Conservation (phyloP, 768 basidiomycete species). For the Infundibulicybe gibba region DNA sequence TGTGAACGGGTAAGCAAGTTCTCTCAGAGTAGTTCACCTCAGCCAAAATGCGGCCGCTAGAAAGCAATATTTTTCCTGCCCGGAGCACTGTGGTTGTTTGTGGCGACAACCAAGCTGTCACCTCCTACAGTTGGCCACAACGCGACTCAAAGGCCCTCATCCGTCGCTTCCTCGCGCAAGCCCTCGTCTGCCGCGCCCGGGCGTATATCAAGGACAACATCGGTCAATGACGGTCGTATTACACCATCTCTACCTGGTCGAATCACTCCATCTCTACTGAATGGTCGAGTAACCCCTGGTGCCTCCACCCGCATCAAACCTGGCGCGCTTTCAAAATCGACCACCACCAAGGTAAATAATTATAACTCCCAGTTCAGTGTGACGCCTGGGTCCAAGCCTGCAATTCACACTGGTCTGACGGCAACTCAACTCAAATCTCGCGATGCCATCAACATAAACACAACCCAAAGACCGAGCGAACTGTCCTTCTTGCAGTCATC, state of each 20-base stretch:
- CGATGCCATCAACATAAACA: slow-evolving; percentile 26
- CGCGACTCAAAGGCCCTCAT: slow-evolving; percentile 58
- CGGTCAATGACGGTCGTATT: slow-evolving; percentile 32
- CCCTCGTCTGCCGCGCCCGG: slow-evolving; percentile 24
- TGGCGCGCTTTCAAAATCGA: slow-evolving; percentile 26
- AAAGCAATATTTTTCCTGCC: slow-evolving; percentile 81
- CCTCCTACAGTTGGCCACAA: slow-evolving; percentile 62
- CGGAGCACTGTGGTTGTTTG: slow-evolving; percentile 87
- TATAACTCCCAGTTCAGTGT: slow-evolving; percentile 21
- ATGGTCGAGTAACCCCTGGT: slow-evolving; percentile 33
- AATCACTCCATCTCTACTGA: slow-evolving; percentile 40
- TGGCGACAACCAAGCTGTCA: slow-evolving; percentile 79
- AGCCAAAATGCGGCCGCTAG: slow-evolving; percentile 31
- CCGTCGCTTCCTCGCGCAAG: slow-evolving; percentile 71
- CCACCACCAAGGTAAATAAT: no score
- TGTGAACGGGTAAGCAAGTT: slow-evolving; percentile 72
- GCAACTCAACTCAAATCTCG: slow-evolving; percentile 72
- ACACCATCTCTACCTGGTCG: slow-evolving; percentile 44
- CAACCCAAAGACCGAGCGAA: slow-evolving; percentile 21
- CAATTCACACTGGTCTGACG: slow-evolving; percentile 81
- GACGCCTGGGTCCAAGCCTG: slow-evolving; percentile 81
- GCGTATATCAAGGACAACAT: slow-evolving; percentile 27
- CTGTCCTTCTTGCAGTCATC: slow-evolving; percentile 21
- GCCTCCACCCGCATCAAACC: slow-evolving; percentile 25
- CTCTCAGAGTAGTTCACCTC: slow-evolving; percentile 1